Conservation (phyloP, 1,284 basidiomycete species). For the Porodaedalea pini region DNA sequence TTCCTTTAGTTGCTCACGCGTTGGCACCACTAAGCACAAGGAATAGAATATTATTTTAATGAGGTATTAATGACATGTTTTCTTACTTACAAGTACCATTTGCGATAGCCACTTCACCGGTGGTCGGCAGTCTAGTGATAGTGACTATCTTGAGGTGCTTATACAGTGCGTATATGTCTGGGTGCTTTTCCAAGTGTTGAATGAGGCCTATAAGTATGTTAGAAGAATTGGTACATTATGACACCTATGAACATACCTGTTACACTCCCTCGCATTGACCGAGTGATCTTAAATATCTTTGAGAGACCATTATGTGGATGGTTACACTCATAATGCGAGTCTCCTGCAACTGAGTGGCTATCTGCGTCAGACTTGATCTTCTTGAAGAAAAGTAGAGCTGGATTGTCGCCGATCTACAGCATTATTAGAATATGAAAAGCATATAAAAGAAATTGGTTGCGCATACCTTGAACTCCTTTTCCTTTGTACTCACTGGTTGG, state of each 20-base stretch:
- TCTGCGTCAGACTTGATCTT: background rate
- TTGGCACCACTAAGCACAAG: background rate
- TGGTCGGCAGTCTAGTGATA: background rate
- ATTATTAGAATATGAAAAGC: too few species aligned
- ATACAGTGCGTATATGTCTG: background rate
- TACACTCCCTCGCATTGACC: background rate
- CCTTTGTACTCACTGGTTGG: too few species aligned
- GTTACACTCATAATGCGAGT: background rate
- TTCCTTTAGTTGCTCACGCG: constrained; percentile 1
- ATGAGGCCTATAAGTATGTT: background rate
- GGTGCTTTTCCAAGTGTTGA: background rate
- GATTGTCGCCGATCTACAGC: background rate
- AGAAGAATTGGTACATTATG: too few species aligned
- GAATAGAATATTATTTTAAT: background rate
- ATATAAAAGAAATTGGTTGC: too few species aligned
- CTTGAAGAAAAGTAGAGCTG: background rate
- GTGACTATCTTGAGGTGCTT: background rate
- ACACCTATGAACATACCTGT: background rate
- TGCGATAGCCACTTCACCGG: background rate
- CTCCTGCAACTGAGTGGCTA: background rate
- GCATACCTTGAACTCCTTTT: background rate
- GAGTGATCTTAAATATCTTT: background rate
- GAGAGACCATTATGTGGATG: background rate
- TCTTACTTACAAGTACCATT: background rate
- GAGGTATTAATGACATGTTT: too few species aligned